Evolutionary conservation across 108 stramenopile genomes (phyloP), one percentile per base, ranked within the genome.

Genomic region (Pseudonitzschia multiseries): DNA sequence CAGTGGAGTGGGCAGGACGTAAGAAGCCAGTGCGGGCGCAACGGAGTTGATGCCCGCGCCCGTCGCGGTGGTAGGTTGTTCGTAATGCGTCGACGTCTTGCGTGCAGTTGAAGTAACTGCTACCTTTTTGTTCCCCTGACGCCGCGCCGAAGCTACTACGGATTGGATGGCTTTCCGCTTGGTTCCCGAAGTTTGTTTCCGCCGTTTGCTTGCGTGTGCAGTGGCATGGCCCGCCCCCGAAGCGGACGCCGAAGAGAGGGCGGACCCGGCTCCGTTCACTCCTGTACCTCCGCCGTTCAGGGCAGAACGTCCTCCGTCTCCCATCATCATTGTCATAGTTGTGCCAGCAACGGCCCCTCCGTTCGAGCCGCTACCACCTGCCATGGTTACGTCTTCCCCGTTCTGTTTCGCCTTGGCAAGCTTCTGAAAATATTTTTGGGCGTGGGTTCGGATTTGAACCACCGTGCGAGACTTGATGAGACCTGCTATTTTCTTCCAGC

Each of bases 341-440:
- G 80, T 57, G 32, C 77, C 65, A 15, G 78, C 54, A 26, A 74
- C 60, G 27, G 62, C 68, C 0, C 81, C 84, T 44, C 82, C 84
- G 6, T 83, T 66, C 1, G 67, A 36, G 36, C 27, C 31, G 9
- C 61, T 33, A 6, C 61, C 61, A 14, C 85, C 85, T 63, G 84
- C 87, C 86, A 87, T 87, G 13, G 80, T 42, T 31, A 87, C 74
- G 22, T 86, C 89, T 72, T 92, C 93, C 29, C 93, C 93, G 62
- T 89, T 92, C 66, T 90, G 87, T 32, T 90, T 80, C 20, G 91
- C 94, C 84, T 98, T 98, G 73, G 94, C 86, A 65, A 99, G 87
- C 80, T 99, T 99, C 84, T 98, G 97, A 82, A 99, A 98, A 81
- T 98, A 99, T 79, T 99, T 99, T 76, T 99, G 98, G 9, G 98